These are phyloP conservation scores for Dioszegia aurantiaca DNA, from an alignment of 768 basidiomycete species.

Conservation along the genomic window DNA sequence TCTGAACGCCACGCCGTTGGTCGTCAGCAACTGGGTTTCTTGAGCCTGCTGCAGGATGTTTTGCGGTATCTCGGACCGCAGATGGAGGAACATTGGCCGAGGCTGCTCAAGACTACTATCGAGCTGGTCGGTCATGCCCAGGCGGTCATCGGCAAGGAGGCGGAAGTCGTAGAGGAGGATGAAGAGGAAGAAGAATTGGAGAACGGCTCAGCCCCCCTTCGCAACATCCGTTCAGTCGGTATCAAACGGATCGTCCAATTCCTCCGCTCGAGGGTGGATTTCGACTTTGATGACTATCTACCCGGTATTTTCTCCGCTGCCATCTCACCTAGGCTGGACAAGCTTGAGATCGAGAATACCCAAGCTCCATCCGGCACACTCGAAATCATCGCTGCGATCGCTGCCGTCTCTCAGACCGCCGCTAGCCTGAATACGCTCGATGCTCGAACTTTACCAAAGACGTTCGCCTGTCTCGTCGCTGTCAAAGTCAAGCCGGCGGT, in stretches of 20 bases:
- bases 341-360: conserved; percentile 77
- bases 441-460: conserved; percentile 64
- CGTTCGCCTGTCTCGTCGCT: conserved; percentile 77
- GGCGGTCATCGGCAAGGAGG: conserved; percentile 53
- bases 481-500: conserved; percentile 84
- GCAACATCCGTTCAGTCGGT: conserved; percentile 75
- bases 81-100: conserved; percentile 68
- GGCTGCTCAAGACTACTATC: conserved; percentile 67
- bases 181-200: conserved; percentile 39
- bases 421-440: conserved; percentile 70
- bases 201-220: conserved; percentile 55
- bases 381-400: conserved; percentile 79
- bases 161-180: conserved; percentile 4
- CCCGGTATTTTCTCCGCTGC: conserved; percentile 64
- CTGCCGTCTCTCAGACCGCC: conserved; percentile 60
- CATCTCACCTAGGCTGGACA: conserved; percentile 76
- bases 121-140: conserved; percentile 69
- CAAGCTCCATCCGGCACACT: conserved; percentile 86
- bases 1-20: conserved; percentile 24
- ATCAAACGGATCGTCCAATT: conserved; percentile 84
- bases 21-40: conserved; percentile 73
- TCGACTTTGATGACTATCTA: conserved; percentile 74
- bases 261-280: conserved; percentile 69
- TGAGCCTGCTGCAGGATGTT: conserved; percentile 79
- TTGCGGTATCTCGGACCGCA: conserved; percentile 75